A percentile compares a stretch with the other conserved stretches of the same genome.
phyloP scores from a whole-genome alignment of 768 basidiomycete species.

The Rhizopogon vinicolor region DNA sequence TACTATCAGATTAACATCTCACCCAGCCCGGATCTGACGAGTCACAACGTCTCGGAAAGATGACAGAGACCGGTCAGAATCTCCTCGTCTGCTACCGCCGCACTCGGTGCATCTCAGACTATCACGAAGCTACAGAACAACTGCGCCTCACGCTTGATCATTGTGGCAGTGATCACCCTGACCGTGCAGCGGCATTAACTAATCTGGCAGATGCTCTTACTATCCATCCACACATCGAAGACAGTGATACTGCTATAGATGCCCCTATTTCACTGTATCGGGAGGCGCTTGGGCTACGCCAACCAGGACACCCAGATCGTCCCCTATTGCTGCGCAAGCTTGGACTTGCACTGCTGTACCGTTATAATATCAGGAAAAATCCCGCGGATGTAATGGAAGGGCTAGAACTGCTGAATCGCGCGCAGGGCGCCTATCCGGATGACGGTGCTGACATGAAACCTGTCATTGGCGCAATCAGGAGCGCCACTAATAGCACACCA shows the following conservation, averaged over 20 bases:
- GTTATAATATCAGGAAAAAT: conserved; percentile 1
- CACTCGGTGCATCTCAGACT: conserved; percentile 1
- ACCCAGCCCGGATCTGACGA: background rate
- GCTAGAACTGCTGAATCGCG: background rate
- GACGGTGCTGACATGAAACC: background rate
- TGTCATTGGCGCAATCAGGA: background rate
- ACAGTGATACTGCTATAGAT: background rate
- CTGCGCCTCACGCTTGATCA: conserved; percentile 3
- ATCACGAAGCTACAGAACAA: background rate
- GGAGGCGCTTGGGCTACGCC: conserved; percentile 8
- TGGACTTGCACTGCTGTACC: conserved; percentile 1
- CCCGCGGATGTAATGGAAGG: background rate
- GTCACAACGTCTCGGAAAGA: background rate
- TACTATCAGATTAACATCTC: background rate
- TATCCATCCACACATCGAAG: background rate
- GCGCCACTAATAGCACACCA: background rate
- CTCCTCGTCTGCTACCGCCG: background rate
- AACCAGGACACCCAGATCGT: conserved; percentile 5
- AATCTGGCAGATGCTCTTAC: conserved; percentile 7
- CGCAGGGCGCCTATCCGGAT: background rate
- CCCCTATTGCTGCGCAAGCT: conserved; percentile 2
- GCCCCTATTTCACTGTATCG: conserved; percentile 1
- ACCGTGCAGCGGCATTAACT: conserved; percentile 1
- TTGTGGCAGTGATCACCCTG: background rate
- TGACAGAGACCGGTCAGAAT: background rate